Conservation (phyloP, 140 eudicot genomes). For the Senecio squalidus region DNA sequence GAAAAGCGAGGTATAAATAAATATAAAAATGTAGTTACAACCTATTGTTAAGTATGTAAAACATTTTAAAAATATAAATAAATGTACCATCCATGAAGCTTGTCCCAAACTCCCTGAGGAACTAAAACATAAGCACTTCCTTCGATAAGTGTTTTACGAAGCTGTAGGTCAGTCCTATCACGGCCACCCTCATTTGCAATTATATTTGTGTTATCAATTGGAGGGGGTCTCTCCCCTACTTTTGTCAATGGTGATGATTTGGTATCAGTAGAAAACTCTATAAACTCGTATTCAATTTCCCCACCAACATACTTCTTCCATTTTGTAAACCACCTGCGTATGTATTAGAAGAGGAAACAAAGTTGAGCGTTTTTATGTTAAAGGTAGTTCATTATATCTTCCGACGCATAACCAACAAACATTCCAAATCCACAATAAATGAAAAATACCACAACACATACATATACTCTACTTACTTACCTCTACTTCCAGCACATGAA, state of each 20-base stretch:
- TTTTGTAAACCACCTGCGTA: constrained; percentile 68
- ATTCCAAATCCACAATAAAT: no score
- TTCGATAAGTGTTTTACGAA: constrained; percentile 55
- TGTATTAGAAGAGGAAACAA: no score
- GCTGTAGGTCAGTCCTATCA: constrained; percentile 51
- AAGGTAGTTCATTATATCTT: no score
- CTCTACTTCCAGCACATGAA: no score
- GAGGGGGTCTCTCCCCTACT: constrained; percentile 56
- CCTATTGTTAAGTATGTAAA: no score
- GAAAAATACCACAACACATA: no score
- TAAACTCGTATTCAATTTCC: constrained; percentile 33
- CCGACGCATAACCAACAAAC: no score
- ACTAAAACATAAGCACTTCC: constrained; percentile 74
- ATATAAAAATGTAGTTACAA: no score
- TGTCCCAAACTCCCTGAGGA: constrained; percentile 87
- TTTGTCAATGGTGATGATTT: constrained; percentile 19
- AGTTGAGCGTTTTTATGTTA: constrained; percentile 4
- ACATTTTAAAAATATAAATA: no score
- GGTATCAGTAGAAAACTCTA: constrained; percentile 33
- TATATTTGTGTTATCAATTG: constrained; percentile 73
- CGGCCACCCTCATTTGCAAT: constrained; percentile 32
- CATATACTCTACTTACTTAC: no score
- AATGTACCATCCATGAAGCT: constrained; percentile 82
- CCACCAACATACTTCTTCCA: constrained; percentile 80
- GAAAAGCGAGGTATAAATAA: no score